phyloP scores from a whole-genome alignment of 2,329 filamentous ascomycete species.

The Cladophialophora bantiana region DNA sequence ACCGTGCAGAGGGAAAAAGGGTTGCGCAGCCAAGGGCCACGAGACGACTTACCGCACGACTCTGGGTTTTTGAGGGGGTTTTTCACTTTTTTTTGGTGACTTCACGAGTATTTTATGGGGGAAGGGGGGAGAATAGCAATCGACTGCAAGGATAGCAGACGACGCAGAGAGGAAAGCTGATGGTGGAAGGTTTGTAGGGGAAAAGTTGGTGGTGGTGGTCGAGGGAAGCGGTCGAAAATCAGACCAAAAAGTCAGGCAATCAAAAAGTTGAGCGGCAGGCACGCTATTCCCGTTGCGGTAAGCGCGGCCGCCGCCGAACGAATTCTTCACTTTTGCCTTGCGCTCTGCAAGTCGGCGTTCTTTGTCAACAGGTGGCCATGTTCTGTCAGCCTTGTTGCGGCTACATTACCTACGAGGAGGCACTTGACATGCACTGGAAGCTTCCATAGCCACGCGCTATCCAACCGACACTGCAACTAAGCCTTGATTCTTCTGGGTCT shows the following conservation, averaged over 20 bases:
- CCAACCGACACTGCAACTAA: neutral
- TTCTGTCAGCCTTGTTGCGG: neutral
- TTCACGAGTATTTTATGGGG: slow-evolving; percentile 45
- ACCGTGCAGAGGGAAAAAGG: slow-evolving; percentile 18
- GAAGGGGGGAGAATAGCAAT: slow-evolving; percentile 42
- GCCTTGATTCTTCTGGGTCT: neutral
- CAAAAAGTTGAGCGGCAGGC: slow-evolving; percentile 29
- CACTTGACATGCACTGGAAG: neutral
- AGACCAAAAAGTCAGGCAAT: slow-evolving; percentile 36
- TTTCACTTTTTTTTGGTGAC: slow-evolving; percentile 48
- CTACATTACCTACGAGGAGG: neutral
- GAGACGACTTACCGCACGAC: slow-evolving; percentile 36
- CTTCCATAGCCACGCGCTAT: neutral
- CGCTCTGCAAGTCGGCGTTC: neutral
- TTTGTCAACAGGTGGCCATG: slow-evolving; percentile 7
- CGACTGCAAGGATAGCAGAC: slow-evolving; percentile 39
- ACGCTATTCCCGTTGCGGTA: slow-evolving; percentile 28
- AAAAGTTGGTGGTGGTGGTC: slow-evolving; percentile 30
- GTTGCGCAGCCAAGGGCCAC: slow-evolving; percentile 25
- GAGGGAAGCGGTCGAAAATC: slow-evolving; percentile 38
- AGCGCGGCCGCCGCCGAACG: slow-evolving; percentile 16
- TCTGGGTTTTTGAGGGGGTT: slow-evolving; percentile 45
- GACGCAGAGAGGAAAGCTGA: slow-evolving; percentile 33
- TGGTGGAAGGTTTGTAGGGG: slow-evolving; percentile 34
- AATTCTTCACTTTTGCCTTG: slow-evolving; percentile 1